Conservation (phyloP, 345 rosid genomes). For the Mercurialis annua region DNA sequence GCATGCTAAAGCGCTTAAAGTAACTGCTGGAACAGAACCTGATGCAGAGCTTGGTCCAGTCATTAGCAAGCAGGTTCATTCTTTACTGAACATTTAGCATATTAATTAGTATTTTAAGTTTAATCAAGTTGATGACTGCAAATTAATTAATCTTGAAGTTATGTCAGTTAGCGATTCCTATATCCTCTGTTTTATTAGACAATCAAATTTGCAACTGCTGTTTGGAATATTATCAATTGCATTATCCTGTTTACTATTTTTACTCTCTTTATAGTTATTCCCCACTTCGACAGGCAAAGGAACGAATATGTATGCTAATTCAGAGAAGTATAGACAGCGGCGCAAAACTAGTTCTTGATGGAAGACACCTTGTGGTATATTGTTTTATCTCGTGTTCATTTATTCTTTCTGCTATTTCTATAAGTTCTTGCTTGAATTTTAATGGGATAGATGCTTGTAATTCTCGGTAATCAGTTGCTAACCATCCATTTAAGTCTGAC, state of each 20-base stretch:
- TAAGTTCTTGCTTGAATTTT: neutral
- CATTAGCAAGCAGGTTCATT: conserved; percentile 55
- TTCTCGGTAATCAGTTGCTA: neutral
- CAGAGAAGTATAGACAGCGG: conserved; percentile 47
- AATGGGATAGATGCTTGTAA: neutral
- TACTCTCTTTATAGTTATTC: neutral
- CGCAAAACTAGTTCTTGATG: conserved; percentile 60
- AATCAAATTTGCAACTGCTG: conserved; percentile 11
- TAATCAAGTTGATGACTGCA: neutral
- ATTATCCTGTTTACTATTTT: neutral
- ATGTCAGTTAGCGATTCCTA: neutral
- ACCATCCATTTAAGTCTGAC: too few relatives aligned
- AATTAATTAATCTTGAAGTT: neutral
- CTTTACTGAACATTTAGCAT: neutral
- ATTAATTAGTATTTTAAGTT: neutral
- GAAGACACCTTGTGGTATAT: conserved; percentile 50
- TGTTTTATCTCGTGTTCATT: conserved; percentile 12
- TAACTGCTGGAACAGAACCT: conserved; percentile 53
- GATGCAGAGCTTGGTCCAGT: conserved; percentile 64
- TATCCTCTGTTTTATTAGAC: neutral
- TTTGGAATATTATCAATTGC: neutral
- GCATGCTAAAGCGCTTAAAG: conserved; percentile 43
- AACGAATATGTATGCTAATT: conserved; percentile 40
- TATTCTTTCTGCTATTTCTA: neutral
- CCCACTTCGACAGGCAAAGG: conserved; percentile 43